phyloP scores from a whole-genome alignment of 768 basidiomycete species.

The Flagelloscypha sp. region DNA sequence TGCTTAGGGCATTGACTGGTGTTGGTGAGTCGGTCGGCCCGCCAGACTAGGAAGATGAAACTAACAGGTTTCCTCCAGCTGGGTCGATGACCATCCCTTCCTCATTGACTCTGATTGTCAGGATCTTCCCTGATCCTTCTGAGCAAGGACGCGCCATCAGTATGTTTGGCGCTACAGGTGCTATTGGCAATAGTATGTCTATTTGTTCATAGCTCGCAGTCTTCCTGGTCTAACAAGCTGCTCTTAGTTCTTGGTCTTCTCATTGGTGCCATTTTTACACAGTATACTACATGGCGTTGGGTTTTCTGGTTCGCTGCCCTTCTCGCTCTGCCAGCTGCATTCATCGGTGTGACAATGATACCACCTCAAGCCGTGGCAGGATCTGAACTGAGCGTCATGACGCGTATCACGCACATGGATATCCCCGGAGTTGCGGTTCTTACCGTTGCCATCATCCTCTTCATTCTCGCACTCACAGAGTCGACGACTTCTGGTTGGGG shows the following conservation, averaged over 20 bases:
- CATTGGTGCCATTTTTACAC: constrained; percentile 32
- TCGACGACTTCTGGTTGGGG: constrained; percentile 35
- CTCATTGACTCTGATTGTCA: constrained; percentile 35
- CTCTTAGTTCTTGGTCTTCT: constrained; percentile 29
- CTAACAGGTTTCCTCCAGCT: too few species aligned
- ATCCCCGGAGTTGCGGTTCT: constrained; percentile 10
- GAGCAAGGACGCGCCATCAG: constrained; percentile 37
- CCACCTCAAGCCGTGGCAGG: constrained; percentile 2
- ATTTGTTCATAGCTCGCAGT: too few species aligned
- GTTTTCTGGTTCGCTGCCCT: constrained; percentile 39
- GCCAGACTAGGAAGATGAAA: constrained; percentile 6
- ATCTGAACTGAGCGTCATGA: constrained; percentile 3
- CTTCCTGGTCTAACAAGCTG: too few species aligned
- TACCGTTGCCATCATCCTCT: constrained; percentile 19
- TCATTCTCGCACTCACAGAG: constrained; percentile 29
- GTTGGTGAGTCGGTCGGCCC: constrained; percentile 3
- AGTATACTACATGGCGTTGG: constrained; percentile 34
- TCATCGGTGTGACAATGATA: constrained; percentile 9
- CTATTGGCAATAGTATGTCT: constrained; percentile 31
- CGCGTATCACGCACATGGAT: constrained; percentile 11
- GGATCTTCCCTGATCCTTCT: constrained; percentile 34
- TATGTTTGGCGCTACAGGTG: constrained; percentile 36
- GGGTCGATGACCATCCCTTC: constrained; percentile 40
- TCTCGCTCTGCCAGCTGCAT: constrained; percentile 15
- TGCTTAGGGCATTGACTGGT: constrained; percentile 45